phyloP scores from a whole-genome alignment of 1,139 yeast species.

The Meyerozyma carpophila region DNA sequence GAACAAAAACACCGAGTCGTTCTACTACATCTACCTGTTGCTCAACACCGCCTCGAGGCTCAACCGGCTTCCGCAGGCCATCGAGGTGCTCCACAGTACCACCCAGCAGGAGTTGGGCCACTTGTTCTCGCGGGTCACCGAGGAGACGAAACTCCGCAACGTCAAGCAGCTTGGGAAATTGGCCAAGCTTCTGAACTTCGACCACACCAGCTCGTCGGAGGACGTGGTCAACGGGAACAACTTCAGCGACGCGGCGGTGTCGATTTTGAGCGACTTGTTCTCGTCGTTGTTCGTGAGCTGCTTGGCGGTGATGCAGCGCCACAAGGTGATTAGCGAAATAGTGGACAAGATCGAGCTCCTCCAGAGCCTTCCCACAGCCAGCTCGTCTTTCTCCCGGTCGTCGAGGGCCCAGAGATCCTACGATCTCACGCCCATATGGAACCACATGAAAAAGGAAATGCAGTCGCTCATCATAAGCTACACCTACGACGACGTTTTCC shows the following conservation, averaged over 20 bases:
- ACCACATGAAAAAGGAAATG: constrained; percentile 51
- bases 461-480: constrained; percentile 53
- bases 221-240: constrained; percentile 20
- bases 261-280: constrained; percentile 64
- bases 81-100: constrained; percentile 46
- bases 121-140: constrained; percentile 56
- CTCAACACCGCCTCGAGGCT: constrained; percentile 57
- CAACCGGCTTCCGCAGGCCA: constrained; percentile 58
- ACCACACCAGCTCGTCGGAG: constrained; percentile 17
- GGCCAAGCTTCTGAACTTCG: constrained; percentile 25
- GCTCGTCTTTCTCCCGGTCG: background rate
- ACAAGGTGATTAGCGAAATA: constrained; percentile 59
- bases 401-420: constrained; percentile 1
- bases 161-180: constrained; percentile 25
- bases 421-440: constrained; percentile 55
- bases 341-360: constrained; percentile 19
- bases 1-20: constrained; percentile 40
- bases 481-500: constrained; percentile 25
- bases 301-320: constrained; percentile 63
- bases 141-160: constrained; percentile 54
- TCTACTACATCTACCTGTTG: constrained; percentile 50
- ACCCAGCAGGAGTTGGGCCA: constrained; percentile 39
- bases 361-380: constrained; percentile 4
- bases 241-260: constrained; percentile 46
- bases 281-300: constrained; percentile 61